Conservation (phyloP, 2,329 filamentous ascomycete genomes). For the Blastomyces silverae region DNA sequence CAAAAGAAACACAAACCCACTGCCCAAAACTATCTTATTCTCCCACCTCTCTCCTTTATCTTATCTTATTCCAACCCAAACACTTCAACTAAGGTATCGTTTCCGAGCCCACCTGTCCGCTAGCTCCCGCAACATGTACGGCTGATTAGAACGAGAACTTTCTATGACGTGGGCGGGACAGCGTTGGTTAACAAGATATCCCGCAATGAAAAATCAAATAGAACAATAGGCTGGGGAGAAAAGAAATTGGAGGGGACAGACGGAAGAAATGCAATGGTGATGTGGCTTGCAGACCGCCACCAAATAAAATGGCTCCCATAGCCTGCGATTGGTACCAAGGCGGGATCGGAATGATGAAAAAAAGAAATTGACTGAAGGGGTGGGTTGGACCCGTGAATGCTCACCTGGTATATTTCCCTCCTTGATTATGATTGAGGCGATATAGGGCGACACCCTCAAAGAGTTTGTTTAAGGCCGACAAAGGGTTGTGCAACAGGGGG, state of each 20-base stretch:
- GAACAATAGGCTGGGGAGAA: background rate
- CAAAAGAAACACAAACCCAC: background rate
- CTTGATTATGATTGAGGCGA: background rate
- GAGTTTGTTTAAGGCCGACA: conserved; percentile 7
- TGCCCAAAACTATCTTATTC: conserved; percentile 22
- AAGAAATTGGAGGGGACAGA: background rate
- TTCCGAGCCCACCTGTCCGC: conserved; percentile 46
- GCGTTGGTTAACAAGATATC: background rate
- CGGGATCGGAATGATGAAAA: background rate
- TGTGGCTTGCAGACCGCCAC: conserved; percentile 4
- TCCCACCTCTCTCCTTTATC: conserved; percentile 20
- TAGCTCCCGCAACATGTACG: conserved; percentile 50
- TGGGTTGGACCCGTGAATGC: background rate
- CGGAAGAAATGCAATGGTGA: background rate
- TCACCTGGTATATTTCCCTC: background rate
- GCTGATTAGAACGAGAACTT: conserved; percentile 16
- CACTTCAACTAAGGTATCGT: conserved; percentile 40
- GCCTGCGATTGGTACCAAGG: background rate
- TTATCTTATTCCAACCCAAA: conserved; percentile 8
- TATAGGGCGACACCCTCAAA: background rate
- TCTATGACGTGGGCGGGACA: background rate
- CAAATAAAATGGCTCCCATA: background rate
- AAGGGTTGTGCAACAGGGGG: background rate
- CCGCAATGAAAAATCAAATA: background rate
- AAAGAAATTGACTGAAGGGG: background rate